phyloP scores from a whole-genome alignment of 129 eudicot genomes.

The Calendula officinalis region DNA sequence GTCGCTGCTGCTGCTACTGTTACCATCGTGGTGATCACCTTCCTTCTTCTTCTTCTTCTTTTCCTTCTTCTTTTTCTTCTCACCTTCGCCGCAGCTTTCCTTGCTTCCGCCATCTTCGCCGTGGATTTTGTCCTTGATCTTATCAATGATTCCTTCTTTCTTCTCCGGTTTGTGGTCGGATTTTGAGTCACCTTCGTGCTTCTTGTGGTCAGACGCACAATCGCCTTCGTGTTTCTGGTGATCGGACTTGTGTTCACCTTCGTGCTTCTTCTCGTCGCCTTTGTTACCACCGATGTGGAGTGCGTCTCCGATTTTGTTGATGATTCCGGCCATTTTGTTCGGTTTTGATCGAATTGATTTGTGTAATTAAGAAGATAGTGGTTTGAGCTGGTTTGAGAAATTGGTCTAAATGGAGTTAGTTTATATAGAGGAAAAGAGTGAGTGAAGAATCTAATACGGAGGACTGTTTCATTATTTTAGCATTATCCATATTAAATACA shows the following conservation, averaged over 20 bases:
- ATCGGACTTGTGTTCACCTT: conserved; percentile 16
- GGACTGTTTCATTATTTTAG: too few species aligned
- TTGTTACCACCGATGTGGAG: conserved; percentile 43
- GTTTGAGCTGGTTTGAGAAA: conserved; percentile 10
- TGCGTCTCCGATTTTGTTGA: conserved; percentile 42
- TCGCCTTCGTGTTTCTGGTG: conserved; percentile 30
- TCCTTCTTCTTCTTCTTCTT: conserved; percentile 39
- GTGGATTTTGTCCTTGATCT: conserved; percentile 56
- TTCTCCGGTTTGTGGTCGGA: conserved; percentile 37
- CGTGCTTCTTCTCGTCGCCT: conserved; percentile 29
- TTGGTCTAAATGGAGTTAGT: background rate
- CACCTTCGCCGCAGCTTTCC: conserved; percentile 29
- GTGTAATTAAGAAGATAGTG: background rate
- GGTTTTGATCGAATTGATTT: background rate
- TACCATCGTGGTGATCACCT: conserved; percentile 27
- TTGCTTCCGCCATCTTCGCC: conserved; percentile 38
- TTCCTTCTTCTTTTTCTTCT: conserved; percentile 49
- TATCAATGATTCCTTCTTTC: conserved; percentile 52
- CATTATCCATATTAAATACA: too few species aligned
- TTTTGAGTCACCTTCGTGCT: conserved; percentile 32
- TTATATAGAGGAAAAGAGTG: background rate
- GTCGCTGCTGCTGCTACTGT: conserved; percentile 60
- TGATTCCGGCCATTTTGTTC: conserved; percentile 37
- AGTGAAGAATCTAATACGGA: too few species aligned
- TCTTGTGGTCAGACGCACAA: conserved; percentile 22